Evolutionary conservation across 805 yeast genomes (phyloP).

Genomic region (Metschnikowia cubensis): DNA sequence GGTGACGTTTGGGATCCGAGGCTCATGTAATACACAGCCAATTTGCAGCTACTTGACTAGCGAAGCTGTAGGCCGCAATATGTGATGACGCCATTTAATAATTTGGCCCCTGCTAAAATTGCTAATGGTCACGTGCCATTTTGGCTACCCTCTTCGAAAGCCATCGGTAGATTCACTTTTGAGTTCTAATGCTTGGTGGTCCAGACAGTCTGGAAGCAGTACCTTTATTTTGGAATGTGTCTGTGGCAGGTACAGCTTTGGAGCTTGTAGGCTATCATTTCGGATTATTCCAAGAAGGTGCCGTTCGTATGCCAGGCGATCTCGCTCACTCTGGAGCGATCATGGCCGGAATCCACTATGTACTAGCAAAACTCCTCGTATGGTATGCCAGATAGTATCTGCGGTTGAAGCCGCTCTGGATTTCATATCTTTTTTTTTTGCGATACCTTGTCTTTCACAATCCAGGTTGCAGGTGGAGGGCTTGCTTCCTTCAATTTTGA

Average conservation of each 20-base stretch:
- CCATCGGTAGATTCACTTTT: too few relatives aligned
- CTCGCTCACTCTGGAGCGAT: conserved; percentile 71
- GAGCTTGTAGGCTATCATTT: conserved; percentile 67
- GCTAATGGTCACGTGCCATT: too few relatives aligned
- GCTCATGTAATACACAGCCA: too few relatives aligned
- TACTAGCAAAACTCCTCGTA: conserved; percentile 62
- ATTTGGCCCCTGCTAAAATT: too few relatives aligned
- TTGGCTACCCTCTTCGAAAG: too few relatives aligned
- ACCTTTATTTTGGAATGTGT: conserved; percentile 22
- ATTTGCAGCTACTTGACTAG: too few relatives aligned
- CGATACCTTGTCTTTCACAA: conserved; percentile 51
- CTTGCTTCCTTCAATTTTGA: conserved; percentile 21
- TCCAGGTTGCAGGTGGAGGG: conserved; percentile 33
- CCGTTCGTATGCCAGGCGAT: conserved; percentile 62
- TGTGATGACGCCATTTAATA: too few relatives aligned
- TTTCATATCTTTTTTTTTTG: conserved; percentile 62
- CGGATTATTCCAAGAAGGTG: conserved; percentile 19
- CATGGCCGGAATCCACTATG: conserved; percentile 78
- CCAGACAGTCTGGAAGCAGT: too few relatives aligned
- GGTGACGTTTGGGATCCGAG: too few relatives aligned
- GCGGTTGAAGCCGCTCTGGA: conserved; percentile 50
- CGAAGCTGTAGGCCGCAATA: too few relatives aligned
- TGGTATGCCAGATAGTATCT: conserved; percentile 48
- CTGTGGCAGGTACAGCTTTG: conserved; percentile 52
- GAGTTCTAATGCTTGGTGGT: too few relatives aligned